These are phyloP conservation scores for Flaveria sonorensis DNA, from an alignment of 129 eudicot species.

Conservation along the genomic window DNA sequence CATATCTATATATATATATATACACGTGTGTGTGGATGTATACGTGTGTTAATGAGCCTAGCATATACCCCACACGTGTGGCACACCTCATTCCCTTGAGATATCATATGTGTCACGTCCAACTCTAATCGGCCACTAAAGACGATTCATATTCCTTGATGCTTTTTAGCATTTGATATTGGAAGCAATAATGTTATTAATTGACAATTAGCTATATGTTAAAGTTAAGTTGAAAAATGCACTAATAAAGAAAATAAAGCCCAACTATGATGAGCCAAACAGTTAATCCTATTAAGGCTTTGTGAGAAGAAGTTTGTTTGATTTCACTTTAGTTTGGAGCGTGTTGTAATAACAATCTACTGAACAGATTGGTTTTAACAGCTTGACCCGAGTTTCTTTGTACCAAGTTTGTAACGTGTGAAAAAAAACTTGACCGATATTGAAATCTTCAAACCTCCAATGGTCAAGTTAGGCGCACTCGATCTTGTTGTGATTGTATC, in stretches of 20 bases:
- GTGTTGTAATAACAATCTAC: not conserved
- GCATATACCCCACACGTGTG: conserved; percentile 5
- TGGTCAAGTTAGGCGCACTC: too few species aligned
- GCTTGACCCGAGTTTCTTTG: too few species aligned
- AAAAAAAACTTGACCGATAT: too few species aligned
- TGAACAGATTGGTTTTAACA: not conserved
- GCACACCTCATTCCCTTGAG: not conserved
- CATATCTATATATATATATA: too few species aligned
- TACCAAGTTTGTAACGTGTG: too few species aligned
- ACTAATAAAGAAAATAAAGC: not conserved
- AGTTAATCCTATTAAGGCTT: not conserved
- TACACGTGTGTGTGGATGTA: not conserved
- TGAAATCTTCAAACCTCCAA: too few species aligned
- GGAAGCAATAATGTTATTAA: not conserved
- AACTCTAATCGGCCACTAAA: not conserved
- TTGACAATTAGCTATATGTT: not conserved
- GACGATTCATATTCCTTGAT: conserved; percentile 7
- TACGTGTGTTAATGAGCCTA: not conserved
- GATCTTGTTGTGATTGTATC: too few species aligned
- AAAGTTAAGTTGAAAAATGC: not conserved
- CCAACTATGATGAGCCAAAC: not conserved
- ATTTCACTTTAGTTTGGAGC: not conserved
- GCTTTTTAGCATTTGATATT: not conserved
- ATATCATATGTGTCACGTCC: not conserved
- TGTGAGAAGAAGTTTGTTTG: not conserved